phyloP scores from a whole-genome alignment of 140 eudicot genomes.

The Flaveria floridana region DNA sequence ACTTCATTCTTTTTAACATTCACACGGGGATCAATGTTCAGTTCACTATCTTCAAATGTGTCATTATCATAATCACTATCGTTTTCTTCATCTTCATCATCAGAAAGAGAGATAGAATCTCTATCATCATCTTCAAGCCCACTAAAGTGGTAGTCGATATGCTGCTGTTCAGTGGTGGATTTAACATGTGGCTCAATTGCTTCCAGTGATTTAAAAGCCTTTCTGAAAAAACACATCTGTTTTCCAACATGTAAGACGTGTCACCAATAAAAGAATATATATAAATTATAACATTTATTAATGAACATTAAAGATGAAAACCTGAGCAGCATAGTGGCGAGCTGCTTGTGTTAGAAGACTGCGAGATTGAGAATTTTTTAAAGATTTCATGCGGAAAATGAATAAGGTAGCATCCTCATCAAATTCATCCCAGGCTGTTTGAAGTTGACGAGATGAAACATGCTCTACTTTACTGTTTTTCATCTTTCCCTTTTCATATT shows the following conservation, averaged over 20 bases:
- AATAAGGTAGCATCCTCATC: slow-evolving; percentile 72
- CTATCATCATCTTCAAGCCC: slow-evolving; percentile 72
- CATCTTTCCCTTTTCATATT: slow-evolving; percentile 63
- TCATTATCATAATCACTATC: slow-evolving; percentile 47
- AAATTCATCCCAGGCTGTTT: slow-evolving; percentile 70
- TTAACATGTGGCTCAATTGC: slow-evolving; percentile 79
- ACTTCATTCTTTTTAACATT: slow-evolving; percentile 38
- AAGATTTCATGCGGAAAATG: slow-evolving; percentile 84
- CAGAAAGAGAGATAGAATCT: slow-evolving; percentile 38
- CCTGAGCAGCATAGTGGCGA: slow-evolving; percentile 98
- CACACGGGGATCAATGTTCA: slow-evolving; percentile 51
- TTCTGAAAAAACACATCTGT: slow-evolving; percentile 75
- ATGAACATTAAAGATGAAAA: slow-evolving; percentile 32
- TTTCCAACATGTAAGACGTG: slow-evolving; percentile 33
- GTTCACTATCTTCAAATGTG: slow-evolving; percentile 46
- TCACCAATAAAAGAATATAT: slow-evolving; percentile 7
- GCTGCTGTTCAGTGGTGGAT: slow-evolving; percentile 57
- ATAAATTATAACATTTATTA: background rate
- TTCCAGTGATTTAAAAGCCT: slow-evolving; percentile 69
- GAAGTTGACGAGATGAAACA: slow-evolving; percentile 57
- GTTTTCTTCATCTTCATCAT: slow-evolving; percentile 46
- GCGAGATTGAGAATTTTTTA: slow-evolving; percentile 76
- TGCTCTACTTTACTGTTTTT: slow-evolving; percentile 52
- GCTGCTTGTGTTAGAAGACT: slow-evolving; percentile 93
- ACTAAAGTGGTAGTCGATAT: slow-evolving; percentile 74